A percentile compares a stretch with the other conserved stretches of the same genome.
phyloP scores from a whole-genome alignment of 176 grass and related monocot genomes.

The Triticum timopheevii region DNA sequence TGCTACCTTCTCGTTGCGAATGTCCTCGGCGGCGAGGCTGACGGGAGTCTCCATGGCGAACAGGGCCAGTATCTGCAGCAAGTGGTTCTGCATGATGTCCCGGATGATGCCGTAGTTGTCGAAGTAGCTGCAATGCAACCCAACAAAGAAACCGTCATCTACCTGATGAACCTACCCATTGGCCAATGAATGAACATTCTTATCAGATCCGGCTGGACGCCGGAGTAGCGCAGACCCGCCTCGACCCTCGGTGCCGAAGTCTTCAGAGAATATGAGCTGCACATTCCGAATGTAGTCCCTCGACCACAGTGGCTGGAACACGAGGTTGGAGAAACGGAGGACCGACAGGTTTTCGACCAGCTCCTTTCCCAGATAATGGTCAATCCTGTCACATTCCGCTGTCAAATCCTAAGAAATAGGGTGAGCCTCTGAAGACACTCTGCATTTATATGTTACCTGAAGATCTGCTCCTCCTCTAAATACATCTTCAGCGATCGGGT shows the following conservation, averaged over 20 bases:
- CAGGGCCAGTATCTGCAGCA: slow-evolving; percentile 89
- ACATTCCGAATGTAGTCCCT: slow-evolving; percentile 92
- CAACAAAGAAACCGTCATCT: neutral
- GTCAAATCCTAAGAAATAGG: neutral
- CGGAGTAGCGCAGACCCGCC: slow-evolving; percentile 64
- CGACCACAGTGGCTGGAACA: slow-evolving; percentile 93
- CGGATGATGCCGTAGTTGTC: slow-evolving; percentile 93
- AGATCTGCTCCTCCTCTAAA: slow-evolving; percentile 86
- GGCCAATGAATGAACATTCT: neutral
- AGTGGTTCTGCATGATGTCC: slow-evolving; percentile 99
- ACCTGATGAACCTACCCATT: neutral
- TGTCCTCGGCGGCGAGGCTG: slow-evolving; percentile 86
- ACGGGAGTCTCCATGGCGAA: slow-evolving; percentile 98
- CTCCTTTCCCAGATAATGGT: slow-evolving; percentile 97
- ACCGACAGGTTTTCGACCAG: slow-evolving; percentile 97
- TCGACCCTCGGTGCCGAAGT: slow-evolving; percentile 92
- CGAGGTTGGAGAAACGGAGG: slow-evolving; percentile 94
- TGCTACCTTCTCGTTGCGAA: slow-evolving; percentile 83
- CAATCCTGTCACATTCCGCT: slow-evolving; percentile 50
- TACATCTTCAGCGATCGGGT: slow-evolving; percentile 73
- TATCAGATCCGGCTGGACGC: neutral
- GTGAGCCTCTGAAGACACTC: neutral
- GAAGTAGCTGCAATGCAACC: slow-evolving; percentile 71
- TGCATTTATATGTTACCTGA: slow-evolving; percentile 51
- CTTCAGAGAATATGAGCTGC: slow-evolving; percentile 91